Evolutionary conservation across 352 stramenopile species (phyloP).

Genomic region (Globisporangium middletonii): DNA sequence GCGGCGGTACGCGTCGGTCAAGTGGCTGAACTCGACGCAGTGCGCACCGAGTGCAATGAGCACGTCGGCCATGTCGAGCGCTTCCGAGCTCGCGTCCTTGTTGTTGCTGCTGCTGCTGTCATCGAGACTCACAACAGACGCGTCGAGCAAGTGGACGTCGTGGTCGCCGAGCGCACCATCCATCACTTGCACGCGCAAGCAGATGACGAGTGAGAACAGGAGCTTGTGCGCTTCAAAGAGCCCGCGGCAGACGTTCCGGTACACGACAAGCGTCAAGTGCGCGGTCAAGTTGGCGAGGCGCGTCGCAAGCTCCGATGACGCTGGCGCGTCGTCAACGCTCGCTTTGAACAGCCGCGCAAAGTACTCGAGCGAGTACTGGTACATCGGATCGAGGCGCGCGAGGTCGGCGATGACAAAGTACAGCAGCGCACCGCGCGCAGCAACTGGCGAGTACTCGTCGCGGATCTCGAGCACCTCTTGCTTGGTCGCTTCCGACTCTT

Average conservation of each 20-base stretch:
- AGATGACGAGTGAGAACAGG: constrained; percentile 58
- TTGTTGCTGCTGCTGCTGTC: neutral
- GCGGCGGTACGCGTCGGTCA: constrained; percentile 38
- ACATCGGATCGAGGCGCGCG: constrained; percentile 59
- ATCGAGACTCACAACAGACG: constrained; percentile 6
- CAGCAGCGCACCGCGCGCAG: constrained; percentile 51
- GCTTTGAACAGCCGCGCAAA: constrained; percentile 58
- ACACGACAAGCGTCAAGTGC: constrained; percentile 50
- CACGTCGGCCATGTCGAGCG: constrained; percentile 13
- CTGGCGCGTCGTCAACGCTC: constrained; percentile 39
- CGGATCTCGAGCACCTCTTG: constrained; percentile 53
- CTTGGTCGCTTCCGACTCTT: constrained; percentile 59
- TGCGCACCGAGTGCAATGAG: constrained; percentile 24
- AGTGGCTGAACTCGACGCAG: constrained; percentile 16
- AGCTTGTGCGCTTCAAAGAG: constrained; percentile 64
- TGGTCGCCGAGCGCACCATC: constrained; percentile 23
- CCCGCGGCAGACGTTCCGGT: constrained; percentile 63
- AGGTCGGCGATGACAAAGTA: constrained; percentile 71
- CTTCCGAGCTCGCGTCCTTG: neutral
- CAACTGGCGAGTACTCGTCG: constrained; percentile 51
- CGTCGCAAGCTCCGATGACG: constrained; percentile 19
- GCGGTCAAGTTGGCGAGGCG: constrained; percentile 37
- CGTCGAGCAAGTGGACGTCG: constrained; percentile 36
- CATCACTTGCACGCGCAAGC: constrained; percentile 47
- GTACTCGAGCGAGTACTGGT: constrained; percentile 77